Conservation (phyloP, 2,329 filamentous ascomycete genomes). For the Conoideocrella luteorostrata region DNA sequence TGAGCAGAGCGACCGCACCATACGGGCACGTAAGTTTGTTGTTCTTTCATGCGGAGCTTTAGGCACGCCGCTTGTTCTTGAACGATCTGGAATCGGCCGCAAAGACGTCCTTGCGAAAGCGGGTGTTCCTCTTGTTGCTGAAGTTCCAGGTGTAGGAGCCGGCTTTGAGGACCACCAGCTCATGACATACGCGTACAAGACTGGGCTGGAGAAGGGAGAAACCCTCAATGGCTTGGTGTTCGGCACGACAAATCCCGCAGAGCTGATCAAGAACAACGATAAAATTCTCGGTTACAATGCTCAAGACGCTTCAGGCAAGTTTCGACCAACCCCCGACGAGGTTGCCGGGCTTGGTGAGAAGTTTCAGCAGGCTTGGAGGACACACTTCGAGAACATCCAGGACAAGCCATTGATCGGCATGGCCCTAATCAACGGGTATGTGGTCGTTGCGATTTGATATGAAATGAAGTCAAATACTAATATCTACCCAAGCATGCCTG, state of each 20-base stretch:
- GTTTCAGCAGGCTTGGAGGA: too few species aligned
- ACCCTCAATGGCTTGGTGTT: not conserved
- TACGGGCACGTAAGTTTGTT: not conserved
- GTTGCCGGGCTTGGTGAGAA: too few species aligned
- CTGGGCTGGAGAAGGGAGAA: not conserved
- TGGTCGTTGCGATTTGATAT: too few species aligned
- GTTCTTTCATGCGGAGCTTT: not conserved
- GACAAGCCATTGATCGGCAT: too few species aligned
- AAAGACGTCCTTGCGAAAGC: not conserved
- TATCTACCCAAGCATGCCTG: not conserved
- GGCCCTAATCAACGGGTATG: too few species aligned
- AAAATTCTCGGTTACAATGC: not conserved
- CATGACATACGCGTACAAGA: slow-evolving; percentile 26
- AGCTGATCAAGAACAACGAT: not conserved
- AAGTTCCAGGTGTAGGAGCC: not conserved
- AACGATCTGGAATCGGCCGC: not conserved
- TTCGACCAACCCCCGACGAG: not conserved
- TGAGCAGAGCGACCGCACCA: too few species aligned
- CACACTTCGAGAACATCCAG: too few species aligned
- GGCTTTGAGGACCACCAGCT: slow-evolving; percentile 37
- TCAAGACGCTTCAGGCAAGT: not conserved
- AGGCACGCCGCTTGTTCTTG: not conserved
- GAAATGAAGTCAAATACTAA: too few species aligned
- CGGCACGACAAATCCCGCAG: not conserved
- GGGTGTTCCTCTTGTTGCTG: not conserved